Evolutionary conservation across 495 filamentous ascomycete genomes (phyloP).

Genomic region (Geoglossum glabrum): DNA sequence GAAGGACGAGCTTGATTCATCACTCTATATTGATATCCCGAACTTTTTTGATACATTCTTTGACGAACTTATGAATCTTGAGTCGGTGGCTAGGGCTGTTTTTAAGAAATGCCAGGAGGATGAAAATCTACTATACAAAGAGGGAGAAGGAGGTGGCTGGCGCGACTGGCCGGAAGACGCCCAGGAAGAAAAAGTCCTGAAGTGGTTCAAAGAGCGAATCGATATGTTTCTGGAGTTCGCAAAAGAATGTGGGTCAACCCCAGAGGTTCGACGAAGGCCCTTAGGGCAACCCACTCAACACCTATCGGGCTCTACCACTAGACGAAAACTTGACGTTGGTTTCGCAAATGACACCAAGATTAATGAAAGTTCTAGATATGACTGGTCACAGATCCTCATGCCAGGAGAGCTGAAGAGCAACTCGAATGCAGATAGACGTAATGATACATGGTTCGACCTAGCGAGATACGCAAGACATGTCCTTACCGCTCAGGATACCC

Average conservation of each 20-base stretch:
- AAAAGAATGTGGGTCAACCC: background rate
- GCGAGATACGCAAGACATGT: slow-evolving; percentile 24
- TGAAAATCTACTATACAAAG: background rate
- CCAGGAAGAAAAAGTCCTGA: background rate
- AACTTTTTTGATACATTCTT: slow-evolving; percentile 1
- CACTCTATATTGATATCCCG: background rate
- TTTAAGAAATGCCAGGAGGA: slow-evolving; percentile 1
- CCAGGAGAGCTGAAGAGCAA: slow-evolving; percentile 28
- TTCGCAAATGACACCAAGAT: slow-evolving; percentile 15
- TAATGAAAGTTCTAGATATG: slow-evolving; percentile 13
- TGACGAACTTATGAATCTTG: background rate
- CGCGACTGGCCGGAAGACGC: background rate
- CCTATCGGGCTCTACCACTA: slow-evolving; percentile 19
- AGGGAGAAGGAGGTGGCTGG: background rate
- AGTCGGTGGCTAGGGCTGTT: background rate
- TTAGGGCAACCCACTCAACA: slow-evolving; percentile 18
- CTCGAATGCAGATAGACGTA: slow-evolving; percentile 16
- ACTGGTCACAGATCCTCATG: slow-evolving; percentile 28
- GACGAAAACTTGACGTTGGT: slow-evolving; percentile 26
- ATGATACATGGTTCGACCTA: slow-evolving; percentile 20
- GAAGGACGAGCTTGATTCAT: background rate
- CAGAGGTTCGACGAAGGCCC: slow-evolving; percentile 14
- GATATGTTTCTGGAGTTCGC: background rate
- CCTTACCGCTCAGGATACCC: too few relatives aligned
- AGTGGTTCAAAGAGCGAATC: background rate